Evolutionary conservation across 768 basidiomycete genomes (phyloP).

Genomic region (Serendipita sp.): DNA sequence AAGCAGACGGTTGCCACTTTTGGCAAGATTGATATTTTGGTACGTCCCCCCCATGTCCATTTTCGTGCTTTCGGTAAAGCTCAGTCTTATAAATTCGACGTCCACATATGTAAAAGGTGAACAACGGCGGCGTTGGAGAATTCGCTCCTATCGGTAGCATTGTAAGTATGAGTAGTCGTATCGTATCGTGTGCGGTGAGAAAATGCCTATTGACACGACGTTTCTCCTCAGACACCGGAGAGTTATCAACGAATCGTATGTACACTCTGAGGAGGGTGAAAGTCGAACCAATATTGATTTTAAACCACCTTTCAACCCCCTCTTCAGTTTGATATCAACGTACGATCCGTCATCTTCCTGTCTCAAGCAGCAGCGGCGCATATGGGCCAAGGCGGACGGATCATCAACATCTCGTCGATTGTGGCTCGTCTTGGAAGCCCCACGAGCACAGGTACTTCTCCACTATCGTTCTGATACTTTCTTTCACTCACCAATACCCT

Average conservation of each 20-base stretch:
- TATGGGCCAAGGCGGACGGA: neutral
- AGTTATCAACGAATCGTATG: neutral
- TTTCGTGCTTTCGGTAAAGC: too few relatives aligned
- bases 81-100: too few relatives aligned
- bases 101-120: constrained; percentile 15
- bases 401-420: neutral
- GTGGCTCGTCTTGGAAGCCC: neutral
- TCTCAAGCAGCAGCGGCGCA: constrained; percentile 19
- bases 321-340: constrained; percentile 35
- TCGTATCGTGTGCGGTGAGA: too few relatives aligned
- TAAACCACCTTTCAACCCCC: too few relatives aligned
- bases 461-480: too few relatives aligned
- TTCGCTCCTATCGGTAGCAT: constrained; percentile 31
- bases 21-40: constrained; percentile 39
- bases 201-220: too few relatives aligned
- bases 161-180: too few relatives aligned
- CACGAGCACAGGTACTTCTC: too few relatives aligned
- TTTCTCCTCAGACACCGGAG: neutral
- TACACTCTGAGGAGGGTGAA: too few relatives aligned
- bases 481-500: neutral
- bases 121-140: constrained; percentile 31
- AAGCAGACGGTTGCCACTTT: constrained; percentile 32
- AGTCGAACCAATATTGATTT: too few relatives aligned
- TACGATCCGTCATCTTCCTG: constrained; percentile 43
- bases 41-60: too few relatives aligned